Conservation (phyloP, 768 basidiomycete species). For the Termitomyces sp. region DNA sequence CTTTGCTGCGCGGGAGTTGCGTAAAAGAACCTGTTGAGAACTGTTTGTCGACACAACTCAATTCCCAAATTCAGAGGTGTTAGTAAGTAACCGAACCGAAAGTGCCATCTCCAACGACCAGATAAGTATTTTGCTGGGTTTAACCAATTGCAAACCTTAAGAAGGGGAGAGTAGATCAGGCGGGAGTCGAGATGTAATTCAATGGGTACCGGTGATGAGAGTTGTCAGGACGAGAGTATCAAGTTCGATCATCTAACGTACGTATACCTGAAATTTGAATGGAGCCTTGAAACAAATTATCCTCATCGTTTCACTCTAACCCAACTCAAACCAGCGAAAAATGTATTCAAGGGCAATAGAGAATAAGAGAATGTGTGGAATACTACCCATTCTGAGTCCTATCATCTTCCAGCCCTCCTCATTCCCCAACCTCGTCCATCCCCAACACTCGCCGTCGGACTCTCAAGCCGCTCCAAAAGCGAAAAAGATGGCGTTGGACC, state of each 20-base stretch:
- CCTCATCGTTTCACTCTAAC: not conserved
- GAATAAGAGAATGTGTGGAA: conserved; percentile 10
- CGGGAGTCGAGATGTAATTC: not conserved
- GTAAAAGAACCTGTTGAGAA: not conserved
- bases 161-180: not conserved
- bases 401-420: conserved; percentile 21
- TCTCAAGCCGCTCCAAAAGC: conserved; percentile 33
- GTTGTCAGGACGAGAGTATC: not conserved
- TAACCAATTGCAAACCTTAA: not conserved
- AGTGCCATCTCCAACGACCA: too few relatives aligned
- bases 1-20: not conserved
- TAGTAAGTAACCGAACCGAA: too few relatives aligned
- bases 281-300: too few relatives aligned
- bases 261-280: not conserved
- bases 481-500: conserved; percentile 18
- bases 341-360: not conserved
- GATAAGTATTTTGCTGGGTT: not conserved
- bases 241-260: not conserved
- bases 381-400: not conserved
- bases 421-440: conserved; percentile 16
- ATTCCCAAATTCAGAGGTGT: not conserved
- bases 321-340: not conserved
- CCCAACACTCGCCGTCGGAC: conserved; percentile 8
- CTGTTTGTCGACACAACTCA: not conserved
- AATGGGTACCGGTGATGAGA: too few relatives aligned